Conservation (phyloP, 1,139 yeast genomes). For the Geotrichum cucujoidarum region DNA sequence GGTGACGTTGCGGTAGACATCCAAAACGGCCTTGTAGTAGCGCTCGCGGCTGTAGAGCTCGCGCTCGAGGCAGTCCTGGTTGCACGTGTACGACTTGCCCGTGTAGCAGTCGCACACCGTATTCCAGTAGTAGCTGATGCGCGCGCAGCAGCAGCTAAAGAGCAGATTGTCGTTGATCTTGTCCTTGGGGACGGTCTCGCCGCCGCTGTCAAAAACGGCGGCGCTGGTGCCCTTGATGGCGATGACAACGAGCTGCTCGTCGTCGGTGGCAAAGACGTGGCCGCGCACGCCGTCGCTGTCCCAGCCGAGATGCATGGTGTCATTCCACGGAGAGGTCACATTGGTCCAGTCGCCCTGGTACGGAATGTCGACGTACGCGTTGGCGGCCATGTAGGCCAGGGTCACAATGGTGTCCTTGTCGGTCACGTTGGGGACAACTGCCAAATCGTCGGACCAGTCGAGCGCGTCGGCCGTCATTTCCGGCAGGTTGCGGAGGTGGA, state of each 20-base stretch:
- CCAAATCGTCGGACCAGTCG: slow-evolving; percentile 33
- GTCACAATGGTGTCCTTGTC: slow-evolving; percentile 70
- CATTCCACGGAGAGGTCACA: slow-evolving; percentile 57
- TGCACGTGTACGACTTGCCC: slow-evolving; percentile 74
- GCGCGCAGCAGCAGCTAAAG: slow-evolving; percentile 94
- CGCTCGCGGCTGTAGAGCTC: slow-evolving; percentile 71
- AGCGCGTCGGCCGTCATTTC: slow-evolving; percentile 23
- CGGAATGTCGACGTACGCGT: slow-evolving; percentile 83
- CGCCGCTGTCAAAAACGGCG: slow-evolving; percentile 70
- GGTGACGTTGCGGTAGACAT: slow-evolving; percentile 70
- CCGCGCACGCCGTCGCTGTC: slow-evolving; percentile 79
- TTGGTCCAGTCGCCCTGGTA: slow-evolving; percentile 85
- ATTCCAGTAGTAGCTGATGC: slow-evolving; percentile 86
- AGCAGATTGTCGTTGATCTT: slow-evolving; percentile 81
- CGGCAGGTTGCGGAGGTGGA: slow-evolving; percentile 19
- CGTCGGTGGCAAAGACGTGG: slow-evolving; percentile 72
- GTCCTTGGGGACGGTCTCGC: slow-evolving; percentile 74
- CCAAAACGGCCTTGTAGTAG: slow-evolving; percentile 76
- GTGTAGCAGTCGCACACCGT: slow-evolving; percentile 94
- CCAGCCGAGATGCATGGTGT: slow-evolving; percentile 66
- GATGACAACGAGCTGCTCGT: slow-evolving; percentile 61
- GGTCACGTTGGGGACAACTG: slow-evolving; percentile 63
- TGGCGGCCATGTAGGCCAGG: slow-evolving; percentile 81
- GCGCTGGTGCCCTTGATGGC: slow-evolving; percentile 93
- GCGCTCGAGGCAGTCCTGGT: slow-evolving; percentile 77